A percentile compares a stretch with the other conserved stretches of the same genome.
Conservation (phyloP, 805 yeast genomes). For the Spathaspora girioi region DNA sequence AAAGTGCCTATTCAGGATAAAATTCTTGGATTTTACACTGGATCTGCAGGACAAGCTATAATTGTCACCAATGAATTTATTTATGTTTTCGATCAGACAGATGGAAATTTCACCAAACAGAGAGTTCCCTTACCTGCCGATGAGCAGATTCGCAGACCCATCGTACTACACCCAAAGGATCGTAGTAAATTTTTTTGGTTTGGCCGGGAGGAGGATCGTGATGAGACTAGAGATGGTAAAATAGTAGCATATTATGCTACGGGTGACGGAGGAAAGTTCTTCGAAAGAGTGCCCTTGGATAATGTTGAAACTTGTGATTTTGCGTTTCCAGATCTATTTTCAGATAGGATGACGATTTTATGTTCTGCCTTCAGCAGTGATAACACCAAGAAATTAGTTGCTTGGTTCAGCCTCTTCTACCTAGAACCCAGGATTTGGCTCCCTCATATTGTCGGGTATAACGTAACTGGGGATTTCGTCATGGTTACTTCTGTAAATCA, state of each 20-base stretch:
- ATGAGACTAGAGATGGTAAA: constrained; percentile 46
- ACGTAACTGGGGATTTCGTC: constrained; percentile 64
- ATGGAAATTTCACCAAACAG: constrained; percentile 58
- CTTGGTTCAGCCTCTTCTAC: constrained; percentile 56
- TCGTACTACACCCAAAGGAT: constrained; percentile 56
- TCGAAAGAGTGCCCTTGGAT: constrained; percentile 54
- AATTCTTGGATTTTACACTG: constrained; percentile 39
- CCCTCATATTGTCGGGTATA: constrained; percentile 67
- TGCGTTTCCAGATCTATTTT: constrained; percentile 47
- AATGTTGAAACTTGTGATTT: constrained; percentile 63
- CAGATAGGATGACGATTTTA: constrained; percentile 51
- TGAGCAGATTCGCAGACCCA: constrained; percentile 29
- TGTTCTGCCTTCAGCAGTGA: constrained; percentile 43
- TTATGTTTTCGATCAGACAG: constrained; percentile 58
- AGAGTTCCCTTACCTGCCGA: constrained; percentile 41
- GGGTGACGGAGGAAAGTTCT: too few relatives aligned
- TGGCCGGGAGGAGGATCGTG: constrained; percentile 36
- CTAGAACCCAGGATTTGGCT: constrained; percentile 37
- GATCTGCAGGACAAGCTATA: constrained; percentile 53
- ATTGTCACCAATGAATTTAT: constrained; percentile 50
- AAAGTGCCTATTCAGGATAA: constrained; percentile 28
- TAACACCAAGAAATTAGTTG: constrained; percentile 22
- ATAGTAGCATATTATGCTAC: constrained; percentile 54
- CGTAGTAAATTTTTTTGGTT: constrained; percentile 68
- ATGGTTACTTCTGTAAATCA: constrained; percentile 60